A percentile compares a stretch with the other conserved stretches of the same genome.
These are phyloP conservation scores for Mycena leptocephala DNA, from an alignment of 768 basidiomycete species.

Conservation along the genomic window DNA sequence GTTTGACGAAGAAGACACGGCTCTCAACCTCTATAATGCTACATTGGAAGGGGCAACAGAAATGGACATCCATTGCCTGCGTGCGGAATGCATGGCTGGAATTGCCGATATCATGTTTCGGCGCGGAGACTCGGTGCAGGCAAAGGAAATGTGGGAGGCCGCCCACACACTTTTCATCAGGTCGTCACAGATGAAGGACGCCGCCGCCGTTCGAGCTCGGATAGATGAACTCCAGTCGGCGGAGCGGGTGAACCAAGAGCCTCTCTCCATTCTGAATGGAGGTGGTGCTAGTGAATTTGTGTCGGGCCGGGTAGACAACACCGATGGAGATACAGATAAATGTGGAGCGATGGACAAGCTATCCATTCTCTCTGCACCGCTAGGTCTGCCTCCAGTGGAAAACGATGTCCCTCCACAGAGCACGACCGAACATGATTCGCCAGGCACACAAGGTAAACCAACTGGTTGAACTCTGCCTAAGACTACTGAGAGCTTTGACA, in stretches of 20 bases:
- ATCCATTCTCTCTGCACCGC: not conserved
- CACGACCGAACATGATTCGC: not conserved
- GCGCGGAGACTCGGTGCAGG: constrained; percentile 3
- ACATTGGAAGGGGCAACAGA: constrained; percentile 1
- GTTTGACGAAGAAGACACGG: constrained; percentile 3
- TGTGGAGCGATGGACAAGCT: not conserved
- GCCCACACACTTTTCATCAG: constrained; percentile 9
- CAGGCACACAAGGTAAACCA: not conserved
- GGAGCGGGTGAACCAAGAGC: not conserved
- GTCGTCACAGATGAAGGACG: constrained; percentile 13
- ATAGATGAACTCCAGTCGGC: not conserved
- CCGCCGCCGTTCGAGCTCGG: not conserved
- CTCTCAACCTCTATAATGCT: not conserved
- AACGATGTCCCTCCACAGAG: not conserved
- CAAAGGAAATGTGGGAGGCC: constrained; percentile 3
- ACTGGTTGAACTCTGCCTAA: not conserved
- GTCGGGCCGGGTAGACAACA: not conserved
- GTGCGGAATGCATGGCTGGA: constrained; percentile 7
- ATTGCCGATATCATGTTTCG: constrained; percentile 3
- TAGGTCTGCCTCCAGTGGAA: not conserved
- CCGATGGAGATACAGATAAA: not conserved
- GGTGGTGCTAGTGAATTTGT: not conserved
- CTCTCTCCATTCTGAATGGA: not conserved
- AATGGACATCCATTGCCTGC: constrained; percentile 6
- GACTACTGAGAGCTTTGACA: not conserved